Conservation (phyloP, 352 stramenopile genomes). For the Globisporangium megalacanthum region DNA sequence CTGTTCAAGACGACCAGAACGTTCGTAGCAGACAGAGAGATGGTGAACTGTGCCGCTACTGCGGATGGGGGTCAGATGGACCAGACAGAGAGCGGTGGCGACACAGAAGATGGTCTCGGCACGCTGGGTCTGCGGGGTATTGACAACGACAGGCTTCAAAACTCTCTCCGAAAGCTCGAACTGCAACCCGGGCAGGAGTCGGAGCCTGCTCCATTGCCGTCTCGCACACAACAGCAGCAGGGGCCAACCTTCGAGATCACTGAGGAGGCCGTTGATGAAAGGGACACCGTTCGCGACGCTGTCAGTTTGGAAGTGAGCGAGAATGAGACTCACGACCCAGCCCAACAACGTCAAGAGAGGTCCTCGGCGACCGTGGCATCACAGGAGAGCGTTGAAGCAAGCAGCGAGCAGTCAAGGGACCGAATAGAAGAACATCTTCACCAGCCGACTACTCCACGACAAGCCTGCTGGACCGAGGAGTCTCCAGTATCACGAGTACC, state of each 20-base stretch:
- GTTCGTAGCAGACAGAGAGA: neutral
- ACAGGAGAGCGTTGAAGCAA: neutral
- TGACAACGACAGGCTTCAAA: neutral
- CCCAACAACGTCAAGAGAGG: no score
- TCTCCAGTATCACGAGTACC: neutral
- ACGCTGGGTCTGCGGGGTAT: neutral
- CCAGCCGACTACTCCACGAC: slow-evolving; percentile 4
- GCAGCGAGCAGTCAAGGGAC: neutral
- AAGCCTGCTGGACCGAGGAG: slow-evolving; percentile 11
- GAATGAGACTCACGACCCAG: no score
- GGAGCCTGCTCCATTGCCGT: neutral
- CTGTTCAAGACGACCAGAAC: slow-evolving; percentile 9
- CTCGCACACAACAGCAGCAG: no score
- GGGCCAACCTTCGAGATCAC: no score
- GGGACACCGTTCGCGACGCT: no score
- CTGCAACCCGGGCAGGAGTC: neutral
- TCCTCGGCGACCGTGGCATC: neutral
- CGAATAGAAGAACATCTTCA: neutral
- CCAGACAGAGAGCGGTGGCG: neutral
- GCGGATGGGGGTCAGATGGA: neutral
- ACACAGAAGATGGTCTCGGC: neutral
- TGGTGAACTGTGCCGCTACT: neutral
- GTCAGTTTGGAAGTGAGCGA: no score
- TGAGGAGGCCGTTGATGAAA: no score
- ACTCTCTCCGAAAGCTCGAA: neutral